Evolutionary conservation across 1,284 basidiomycete species (phyloP).

Genomic region (Salmacisia buchloeana): DNA sequence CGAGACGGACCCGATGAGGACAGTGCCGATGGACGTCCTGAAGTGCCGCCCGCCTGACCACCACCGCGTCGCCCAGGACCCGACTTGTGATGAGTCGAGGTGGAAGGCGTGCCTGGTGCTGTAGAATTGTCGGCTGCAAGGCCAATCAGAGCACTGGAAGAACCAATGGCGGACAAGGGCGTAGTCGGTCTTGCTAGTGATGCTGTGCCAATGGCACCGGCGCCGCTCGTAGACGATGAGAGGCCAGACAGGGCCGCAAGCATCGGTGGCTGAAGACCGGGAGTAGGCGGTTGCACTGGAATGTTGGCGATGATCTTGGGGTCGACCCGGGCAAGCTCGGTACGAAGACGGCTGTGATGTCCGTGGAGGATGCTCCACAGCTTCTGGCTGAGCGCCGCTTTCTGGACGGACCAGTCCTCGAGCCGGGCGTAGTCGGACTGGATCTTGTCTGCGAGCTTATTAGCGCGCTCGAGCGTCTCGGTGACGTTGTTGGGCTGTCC

Average conservation of each 20-base stretch:
- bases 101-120: too few relatives aligned
- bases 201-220: background rate
- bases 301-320: conserved; percentile 37
- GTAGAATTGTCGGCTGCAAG: too few relatives aligned
- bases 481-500: conserved; percentile 22
- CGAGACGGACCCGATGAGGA: too few relatives aligned
- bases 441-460: conserved; percentile 41
- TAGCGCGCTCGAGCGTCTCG: conserved; percentile 15
- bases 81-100: too few relatives aligned
- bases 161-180: background rate
- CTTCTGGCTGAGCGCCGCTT: conserved; percentile 29
- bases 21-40: too few relatives aligned
- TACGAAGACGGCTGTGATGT: conserved; percentile 33
- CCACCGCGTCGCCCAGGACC: too few relatives aligned
- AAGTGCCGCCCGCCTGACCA: too few relatives aligned
- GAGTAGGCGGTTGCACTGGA: conserved; percentile 21
- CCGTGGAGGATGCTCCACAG: conserved; percentile 38
- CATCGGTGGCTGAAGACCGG: background rate
- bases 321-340: conserved; percentile 37
- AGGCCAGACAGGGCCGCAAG: background rate
- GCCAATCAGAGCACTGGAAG: background rate
- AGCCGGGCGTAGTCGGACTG: conserved; percentile 37
- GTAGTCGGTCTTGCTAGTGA: background rate
- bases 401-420: conserved; percentile 42
- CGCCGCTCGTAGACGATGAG: background rate